Evolutionary conservation across 805 yeast genomes (phyloP).

Genomic region (Naumovozyma baii): DNA sequence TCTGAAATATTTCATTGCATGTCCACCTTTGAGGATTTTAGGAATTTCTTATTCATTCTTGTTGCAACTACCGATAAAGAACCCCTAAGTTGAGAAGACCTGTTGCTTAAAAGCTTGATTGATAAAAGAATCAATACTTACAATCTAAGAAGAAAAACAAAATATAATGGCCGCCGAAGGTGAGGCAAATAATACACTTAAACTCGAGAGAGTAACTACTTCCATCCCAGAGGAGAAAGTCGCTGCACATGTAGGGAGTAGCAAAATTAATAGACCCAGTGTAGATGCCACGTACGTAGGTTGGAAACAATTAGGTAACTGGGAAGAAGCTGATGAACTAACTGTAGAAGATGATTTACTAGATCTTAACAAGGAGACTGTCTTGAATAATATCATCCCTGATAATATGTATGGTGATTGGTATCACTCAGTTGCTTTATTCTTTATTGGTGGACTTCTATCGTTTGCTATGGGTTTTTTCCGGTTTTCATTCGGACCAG

Average conservation of each 20-base stretch:
- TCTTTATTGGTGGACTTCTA: constrained; percentile 55
- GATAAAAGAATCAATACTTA: too few species aligned
- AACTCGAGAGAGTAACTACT: constrained; percentile 8
- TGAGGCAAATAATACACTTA: background rate
- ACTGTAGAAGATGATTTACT: constrained; percentile 58
- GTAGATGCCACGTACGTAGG: constrained; percentile 63
- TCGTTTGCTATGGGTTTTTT: constrained; percentile 77
- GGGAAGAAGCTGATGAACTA: constrained; percentile 60
- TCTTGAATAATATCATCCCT: constrained; percentile 68
- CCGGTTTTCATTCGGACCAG: constrained; percentile 68
- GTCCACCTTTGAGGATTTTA: too few species aligned
- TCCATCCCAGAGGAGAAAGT: constrained; percentile 17
- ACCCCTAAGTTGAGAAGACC: too few species aligned
- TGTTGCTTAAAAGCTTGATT: too few species aligned
- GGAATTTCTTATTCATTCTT: too few species aligned
- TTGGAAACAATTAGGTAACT: constrained; percentile 90
- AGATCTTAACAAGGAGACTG: constrained; percentile 64
- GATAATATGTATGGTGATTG: constrained; percentile 83
- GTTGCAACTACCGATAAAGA: too few species aligned
- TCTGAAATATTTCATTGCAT: too few species aligned
- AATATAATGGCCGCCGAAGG: background rate
- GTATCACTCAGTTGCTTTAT: constrained; percentile 80
- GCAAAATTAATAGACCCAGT: constrained; percentile 9
- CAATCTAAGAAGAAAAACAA: too few species aligned
- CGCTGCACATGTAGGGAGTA: constrained; percentile 12